Evolutionary conservation across 2,329 filamentous ascomycete species (phyloP).

Genomic region (Arthrobotrys iridis): DNA sequence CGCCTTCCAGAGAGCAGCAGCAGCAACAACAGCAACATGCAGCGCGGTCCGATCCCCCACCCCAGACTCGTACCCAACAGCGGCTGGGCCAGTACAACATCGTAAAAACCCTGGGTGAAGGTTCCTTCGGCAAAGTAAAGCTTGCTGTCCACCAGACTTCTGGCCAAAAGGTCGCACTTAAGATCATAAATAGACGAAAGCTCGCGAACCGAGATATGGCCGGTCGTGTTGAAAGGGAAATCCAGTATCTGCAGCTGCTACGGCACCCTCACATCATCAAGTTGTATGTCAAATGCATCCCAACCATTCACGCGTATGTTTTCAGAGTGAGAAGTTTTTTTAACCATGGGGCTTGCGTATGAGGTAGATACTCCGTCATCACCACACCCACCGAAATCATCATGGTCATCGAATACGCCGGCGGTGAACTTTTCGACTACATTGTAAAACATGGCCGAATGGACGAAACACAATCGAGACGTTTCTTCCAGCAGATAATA

Average conservation of each 20-base stretch:
- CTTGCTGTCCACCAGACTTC: conserved; percentile 91
- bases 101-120: conserved; percentile 89
- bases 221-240: conserved; percentile 94
- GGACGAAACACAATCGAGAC: conserved; percentile 88
- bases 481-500: conserved; percentile 99
- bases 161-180: conserved; percentile 93
- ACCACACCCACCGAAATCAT: conserved; percentile 94
- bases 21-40: conserved; percentile 59
- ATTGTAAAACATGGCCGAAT: conserved; percentile 94
- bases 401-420: conserved; percentile 98
- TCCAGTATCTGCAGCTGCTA: conserved; percentile 94
- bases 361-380: conserved; percentile 86
- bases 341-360: conserved; percentile 56
- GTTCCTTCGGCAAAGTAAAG: conserved; percentile 98
- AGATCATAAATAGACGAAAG: conserved; percentile 97
- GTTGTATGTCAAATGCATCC: conserved; percentile 69
- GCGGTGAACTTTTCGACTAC: conserved; percentile 96
- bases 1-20: conserved; percentile 53
- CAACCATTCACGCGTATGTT: background rate
- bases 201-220: conserved; percentile 98
- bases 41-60: conserved; percentile 67
- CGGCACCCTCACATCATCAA: conserved; percentile 99
- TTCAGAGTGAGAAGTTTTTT: conserved; percentile 40
- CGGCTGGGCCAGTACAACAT: conserved; percentile 92
- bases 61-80: conserved; percentile 69